Conservation (phyloP, 352 stramenopile species). For the Saprolegnia diclina region DNA sequence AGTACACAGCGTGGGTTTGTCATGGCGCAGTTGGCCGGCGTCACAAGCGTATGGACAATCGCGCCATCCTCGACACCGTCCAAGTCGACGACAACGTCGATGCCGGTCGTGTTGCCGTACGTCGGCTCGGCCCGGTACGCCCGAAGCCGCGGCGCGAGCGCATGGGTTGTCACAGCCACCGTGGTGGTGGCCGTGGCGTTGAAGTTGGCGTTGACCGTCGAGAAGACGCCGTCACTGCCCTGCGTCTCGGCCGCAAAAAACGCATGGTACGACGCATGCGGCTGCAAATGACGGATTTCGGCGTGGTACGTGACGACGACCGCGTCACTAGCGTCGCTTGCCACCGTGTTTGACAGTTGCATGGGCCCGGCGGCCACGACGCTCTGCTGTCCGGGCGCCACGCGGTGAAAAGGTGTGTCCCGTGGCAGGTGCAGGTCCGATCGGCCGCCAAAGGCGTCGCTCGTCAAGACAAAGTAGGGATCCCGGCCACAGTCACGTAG, state of each 20-base stretch:
- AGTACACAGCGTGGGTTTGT: neutral
- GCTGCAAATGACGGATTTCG: constrained; percentile 35
- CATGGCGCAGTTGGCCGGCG: constrained; percentile 34
- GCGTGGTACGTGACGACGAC: constrained; percentile 41
- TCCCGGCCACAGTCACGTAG: constrained; percentile 31
- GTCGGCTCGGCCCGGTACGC: constrained; percentile 42
- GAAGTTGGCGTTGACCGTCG: constrained; percentile 38
- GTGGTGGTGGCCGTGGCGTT: constrained; percentile 9
- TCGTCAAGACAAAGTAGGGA: constrained; percentile 56
- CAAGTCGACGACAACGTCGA: constrained; percentile 58
- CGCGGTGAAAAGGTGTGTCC: constrained; percentile 35
- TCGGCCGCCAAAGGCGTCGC: constrained; percentile 37
- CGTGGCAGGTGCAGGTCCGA: constrained; percentile 36
- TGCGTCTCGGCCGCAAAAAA: constrained; percentile 76
- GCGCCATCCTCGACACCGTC: constrained; percentile 34
- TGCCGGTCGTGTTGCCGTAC: constrained; percentile 44
- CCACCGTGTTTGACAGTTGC: neutral
- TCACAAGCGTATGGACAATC: constrained; percentile 51
- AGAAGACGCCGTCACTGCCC: constrained; percentile 60
- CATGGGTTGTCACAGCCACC: constrained; percentile 51
- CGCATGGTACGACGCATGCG: constrained; percentile 51
- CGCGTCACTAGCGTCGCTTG: constrained; percentile 41
- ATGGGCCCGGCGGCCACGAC: constrained; percentile 50
- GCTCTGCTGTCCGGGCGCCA: constrained; percentile 32
- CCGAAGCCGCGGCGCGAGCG: constrained; percentile 40